Evolutionary conservation across 352 stramenopile genomes (phyloP).

Genomic region (Thalassiosira mediterranea): DNA sequence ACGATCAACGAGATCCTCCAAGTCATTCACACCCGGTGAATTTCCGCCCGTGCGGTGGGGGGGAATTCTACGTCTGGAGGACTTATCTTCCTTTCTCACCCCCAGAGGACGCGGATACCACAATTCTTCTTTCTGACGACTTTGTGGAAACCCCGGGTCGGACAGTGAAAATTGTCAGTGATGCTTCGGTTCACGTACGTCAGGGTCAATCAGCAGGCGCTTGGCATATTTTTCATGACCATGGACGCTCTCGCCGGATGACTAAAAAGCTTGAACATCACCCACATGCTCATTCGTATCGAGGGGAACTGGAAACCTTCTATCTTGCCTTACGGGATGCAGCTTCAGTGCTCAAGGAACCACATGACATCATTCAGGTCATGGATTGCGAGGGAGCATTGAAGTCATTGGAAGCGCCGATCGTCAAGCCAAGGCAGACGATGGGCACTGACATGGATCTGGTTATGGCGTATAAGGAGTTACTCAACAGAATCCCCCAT

Average conservation of each 20-base stretch:
- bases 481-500: neutral
- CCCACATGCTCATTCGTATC: neutral
- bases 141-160: neutral
- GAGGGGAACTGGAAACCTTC: neutral
- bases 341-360: neutral
- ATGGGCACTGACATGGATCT: conserved; percentile 22
- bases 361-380: neutral
- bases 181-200: conserved; percentile 3
- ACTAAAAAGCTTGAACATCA: neutral
- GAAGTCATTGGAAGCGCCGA: neutral
- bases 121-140: neutral
- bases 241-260: neutral
- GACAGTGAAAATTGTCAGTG: conserved; percentile 6
- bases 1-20: neutral
- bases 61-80: conserved; percentile 1
- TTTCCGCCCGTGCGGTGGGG: neutral
- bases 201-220: neutral
- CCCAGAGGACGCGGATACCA: neutral
- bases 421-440: neutral
- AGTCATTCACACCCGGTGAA: conserved; percentile 3
- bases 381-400: neutral
- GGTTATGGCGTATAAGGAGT: conserved; percentile 11
- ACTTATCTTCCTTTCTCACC: neutral
- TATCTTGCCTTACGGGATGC: neutral
- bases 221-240: neutral